phyloP scores from a whole-genome alignment of 192 early-diverging fungal genomes.

The Haplosporangium gracile region DNA sequence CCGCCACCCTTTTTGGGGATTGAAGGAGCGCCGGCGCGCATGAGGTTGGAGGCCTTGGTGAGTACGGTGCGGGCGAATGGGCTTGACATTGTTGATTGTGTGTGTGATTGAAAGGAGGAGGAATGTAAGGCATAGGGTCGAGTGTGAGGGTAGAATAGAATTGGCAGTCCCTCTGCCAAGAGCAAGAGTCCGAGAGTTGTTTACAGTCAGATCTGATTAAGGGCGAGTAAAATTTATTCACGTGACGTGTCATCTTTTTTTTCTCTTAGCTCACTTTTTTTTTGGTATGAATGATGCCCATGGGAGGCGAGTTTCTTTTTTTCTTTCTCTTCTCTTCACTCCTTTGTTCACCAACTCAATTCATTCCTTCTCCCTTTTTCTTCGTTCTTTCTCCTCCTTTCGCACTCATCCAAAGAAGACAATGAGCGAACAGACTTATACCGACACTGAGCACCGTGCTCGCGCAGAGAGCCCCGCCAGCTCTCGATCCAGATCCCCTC shows the following conservation, averaged over 20 bases:
- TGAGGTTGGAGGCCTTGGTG: slow-evolving; percentile 29
- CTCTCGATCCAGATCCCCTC: slow-evolving; percentile 53
- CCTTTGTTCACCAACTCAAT: neutral
- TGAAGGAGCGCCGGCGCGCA: slow-evolving; percentile 37
- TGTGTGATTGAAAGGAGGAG: slow-evolving; percentile 9
- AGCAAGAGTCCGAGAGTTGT: neutral
- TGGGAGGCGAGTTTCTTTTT: neutral
- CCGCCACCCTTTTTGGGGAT: slow-evolving; percentile 29
- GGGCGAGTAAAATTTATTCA: neutral
- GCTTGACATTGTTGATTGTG: slow-evolving; percentile 31
- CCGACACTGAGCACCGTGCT: slow-evolving; percentile 38
- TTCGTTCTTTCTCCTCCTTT: neutral
- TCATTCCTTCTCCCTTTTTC: neutral
- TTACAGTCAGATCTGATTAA: slow-evolving; percentile 2
- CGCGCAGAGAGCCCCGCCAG: slow-evolving; percentile 41
- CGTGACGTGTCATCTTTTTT: slow-evolving; percentile 1
- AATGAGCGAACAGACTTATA: slow-evolving; percentile 52
- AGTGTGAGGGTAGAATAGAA: neutral
- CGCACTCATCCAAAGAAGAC: neutral
- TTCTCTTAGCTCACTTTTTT: neutral
- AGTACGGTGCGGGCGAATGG: slow-evolving; percentile 43
- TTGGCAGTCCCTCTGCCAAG: neutral
- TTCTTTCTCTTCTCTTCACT: neutral
- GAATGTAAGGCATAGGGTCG: neutral
- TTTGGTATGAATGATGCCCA: neutral